phyloP scores from a whole-genome alignment of 1,139 yeast species.

The Lodderomyces elongisporus region DNA sequence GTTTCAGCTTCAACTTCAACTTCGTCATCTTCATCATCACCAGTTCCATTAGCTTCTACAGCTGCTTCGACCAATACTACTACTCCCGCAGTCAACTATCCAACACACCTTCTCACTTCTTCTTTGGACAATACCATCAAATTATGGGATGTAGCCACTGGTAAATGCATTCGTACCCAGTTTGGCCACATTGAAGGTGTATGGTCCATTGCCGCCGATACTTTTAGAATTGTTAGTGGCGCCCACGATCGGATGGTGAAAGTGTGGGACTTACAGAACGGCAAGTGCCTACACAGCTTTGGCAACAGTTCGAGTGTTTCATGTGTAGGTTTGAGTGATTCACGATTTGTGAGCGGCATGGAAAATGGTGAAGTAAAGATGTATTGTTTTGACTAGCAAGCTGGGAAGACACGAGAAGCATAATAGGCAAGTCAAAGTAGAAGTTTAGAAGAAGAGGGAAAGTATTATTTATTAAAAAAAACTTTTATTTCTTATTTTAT shows the following conservation, averaged over 20 bases:
- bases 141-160: slow-evolving; percentile 84
- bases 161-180: slow-evolving; percentile 85
- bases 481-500: too few species aligned
- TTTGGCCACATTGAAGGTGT: slow-evolving; percentile 98
- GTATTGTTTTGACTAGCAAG: slow-evolving; percentile 74
- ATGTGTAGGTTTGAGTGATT: slow-evolving; percentile 86
- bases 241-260: slow-evolving; percentile 88
- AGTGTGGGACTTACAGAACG: slow-evolving; percentile 94
- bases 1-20: not conserved
- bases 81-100: slow-evolving; percentile 24
- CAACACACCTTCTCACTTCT: slow-evolving; percentile 81
- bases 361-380: slow-evolving; percentile 81
- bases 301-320: slow-evolving; percentile 71
- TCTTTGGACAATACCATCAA: slow-evolving; percentile 92
- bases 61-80: slow-evolving; percentile 1
- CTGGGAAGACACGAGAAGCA: not conserved
- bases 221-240: slow-evolving; percentile 88
- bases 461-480: too few species aligned
- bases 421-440: too few species aligned
- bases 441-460: too few species aligned
- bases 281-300: slow-evolving; percentile 90
- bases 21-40: slow-evolving; percentile 1
- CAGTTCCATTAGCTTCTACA: slow-evolving; percentile 1
- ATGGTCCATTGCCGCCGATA: slow-evolving; percentile 94
- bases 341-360: slow-evolving; percentile 83